phyloP scores from a whole-genome alignment of 257 asterid genomes.

The Ehretia macrophylla region DNA sequence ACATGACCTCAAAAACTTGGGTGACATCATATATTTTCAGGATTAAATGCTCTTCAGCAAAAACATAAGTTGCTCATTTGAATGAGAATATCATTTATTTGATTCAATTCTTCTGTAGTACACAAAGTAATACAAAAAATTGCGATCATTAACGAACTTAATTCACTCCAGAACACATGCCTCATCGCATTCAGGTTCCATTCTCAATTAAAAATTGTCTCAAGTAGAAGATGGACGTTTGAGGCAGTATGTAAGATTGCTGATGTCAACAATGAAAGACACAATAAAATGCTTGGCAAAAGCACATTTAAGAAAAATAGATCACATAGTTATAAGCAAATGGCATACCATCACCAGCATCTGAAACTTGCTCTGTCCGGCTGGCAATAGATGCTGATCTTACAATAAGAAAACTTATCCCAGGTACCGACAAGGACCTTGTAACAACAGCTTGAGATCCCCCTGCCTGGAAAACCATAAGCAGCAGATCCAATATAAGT shows the following conservation, averaged over 20 bases:
- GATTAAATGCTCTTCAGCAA: too few species aligned
- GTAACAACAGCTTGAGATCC: conserved; percentile 44
- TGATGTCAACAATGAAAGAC: too few species aligned
- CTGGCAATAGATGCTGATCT: conserved; percentile 65
- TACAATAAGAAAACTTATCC: conserved; percentile 57
- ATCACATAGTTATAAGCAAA: neutral
- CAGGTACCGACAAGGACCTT: conserved; percentile 91
- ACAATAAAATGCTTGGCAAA: too few species aligned
- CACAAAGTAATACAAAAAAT: neutral
- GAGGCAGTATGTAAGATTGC: neutral
- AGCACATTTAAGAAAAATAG: neutral
- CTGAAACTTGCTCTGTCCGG: conserved; percentile 47
- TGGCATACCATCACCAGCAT: conserved; percentile 56
- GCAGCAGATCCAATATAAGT: too few species aligned
- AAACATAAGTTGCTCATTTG: too few species aligned
- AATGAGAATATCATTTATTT: too few species aligned
- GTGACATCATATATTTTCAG: too few species aligned
- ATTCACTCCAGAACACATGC: neutral
- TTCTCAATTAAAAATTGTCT: too few species aligned
- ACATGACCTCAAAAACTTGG: too few species aligned
- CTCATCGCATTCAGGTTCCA: too few species aligned
- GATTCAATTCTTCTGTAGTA: too few species aligned
- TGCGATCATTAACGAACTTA: neutral
- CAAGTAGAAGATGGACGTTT: neutral
- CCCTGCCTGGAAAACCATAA: conserved; percentile 36